Base-by-base conservation (phyloP, 148 eudicot species). In the Silene conica region DNA sequence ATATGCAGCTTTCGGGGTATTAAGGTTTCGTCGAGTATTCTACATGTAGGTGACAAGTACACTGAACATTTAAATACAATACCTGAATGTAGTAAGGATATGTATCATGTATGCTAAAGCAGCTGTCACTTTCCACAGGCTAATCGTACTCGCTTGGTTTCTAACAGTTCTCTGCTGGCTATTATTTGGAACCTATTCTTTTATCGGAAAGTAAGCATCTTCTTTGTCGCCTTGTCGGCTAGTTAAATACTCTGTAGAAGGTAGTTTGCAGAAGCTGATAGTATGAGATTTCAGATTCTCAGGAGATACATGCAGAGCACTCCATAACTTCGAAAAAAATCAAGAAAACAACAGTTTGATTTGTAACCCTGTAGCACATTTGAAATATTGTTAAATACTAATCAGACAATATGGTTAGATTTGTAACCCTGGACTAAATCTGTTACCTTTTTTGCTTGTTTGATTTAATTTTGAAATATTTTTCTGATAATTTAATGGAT, bases 271-370 rank as follows among this genome's bases (percentile, higher is more conserved):
- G 50, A 25, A 74, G 52, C 67, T 20, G 1, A 41, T 38, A 3
- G n/a, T 56, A 15, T 18, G 61, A 58, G 23, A 55, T n/a, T 80
- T 25, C 89, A 91, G 96, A 57, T 88, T 91, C 57, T 76, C 89
- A 1, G 79, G 78, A 34, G 93, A 91, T 77, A 86, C 93, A 16
- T 91, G 93, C 81, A 84, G 83, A 46, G 96, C 91, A 38, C 82
- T 91, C 25, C 81, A 86, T 67, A 81, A 85, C 55, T 91, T 89
- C 71, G 87, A 82, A 73, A 70, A 73, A 66, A 73, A 89, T 79
- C 93, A 92, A 8, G 86, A 89, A 52, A 87, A 84, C 76, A 91
- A 83, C 85, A 91, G 89, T 83, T 74, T 91, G 84, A 85, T n/a
- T n/a, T n/a, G n/a, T n/a, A n/a, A n/a, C n/a, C n/a, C n/a, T n/a